phyloP scores from a whole-genome alignment of 2,329 filamentous ascomycete species.

The Clarireedia homoeocarpa region DNA sequence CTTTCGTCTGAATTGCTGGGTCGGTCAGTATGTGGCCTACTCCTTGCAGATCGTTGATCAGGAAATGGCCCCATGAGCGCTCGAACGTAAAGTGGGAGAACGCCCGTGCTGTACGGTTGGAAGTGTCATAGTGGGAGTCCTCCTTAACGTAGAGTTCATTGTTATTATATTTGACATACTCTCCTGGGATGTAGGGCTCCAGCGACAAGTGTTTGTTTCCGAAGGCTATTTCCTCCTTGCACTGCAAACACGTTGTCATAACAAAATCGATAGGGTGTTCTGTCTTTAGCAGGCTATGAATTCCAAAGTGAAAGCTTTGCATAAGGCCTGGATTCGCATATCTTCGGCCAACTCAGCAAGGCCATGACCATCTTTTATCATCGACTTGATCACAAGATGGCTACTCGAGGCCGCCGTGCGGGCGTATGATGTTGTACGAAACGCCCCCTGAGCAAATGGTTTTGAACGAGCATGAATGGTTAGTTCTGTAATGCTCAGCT shows the following conservation, averaged over 20 bases:
- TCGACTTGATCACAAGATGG: not conserved
- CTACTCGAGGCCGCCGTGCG: not conserved
- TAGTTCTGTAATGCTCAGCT: not conserved
- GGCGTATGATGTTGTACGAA: not conserved
- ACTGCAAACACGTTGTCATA: not conserved
- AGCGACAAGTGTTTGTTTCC: not conserved
- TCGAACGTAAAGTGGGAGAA: not conserved
- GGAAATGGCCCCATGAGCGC: not conserved
- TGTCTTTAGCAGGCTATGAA: not conserved
- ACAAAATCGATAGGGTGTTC: not conserved
- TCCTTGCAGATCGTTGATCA: not conserved
- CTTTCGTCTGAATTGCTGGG: not conserved
- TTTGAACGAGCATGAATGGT: not conserved
- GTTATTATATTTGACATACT: not conserved
- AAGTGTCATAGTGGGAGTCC: not conserved
- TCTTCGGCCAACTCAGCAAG: not conserved
- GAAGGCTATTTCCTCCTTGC: not conserved
- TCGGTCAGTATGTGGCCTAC: not conserved
- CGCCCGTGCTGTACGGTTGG: not conserved
- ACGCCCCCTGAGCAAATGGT: not conserved
- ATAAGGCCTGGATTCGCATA: not conserved
- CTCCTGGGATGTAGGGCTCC: not conserved
- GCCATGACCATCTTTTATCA: not conserved
- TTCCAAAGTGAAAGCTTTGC: not conserved
- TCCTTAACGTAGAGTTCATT: not conserved